These are phyloP conservation scores for Roridomyces roridus DNA, from an alignment of 768 basidiomycete genomes.

Conservation along the genomic window DNA sequence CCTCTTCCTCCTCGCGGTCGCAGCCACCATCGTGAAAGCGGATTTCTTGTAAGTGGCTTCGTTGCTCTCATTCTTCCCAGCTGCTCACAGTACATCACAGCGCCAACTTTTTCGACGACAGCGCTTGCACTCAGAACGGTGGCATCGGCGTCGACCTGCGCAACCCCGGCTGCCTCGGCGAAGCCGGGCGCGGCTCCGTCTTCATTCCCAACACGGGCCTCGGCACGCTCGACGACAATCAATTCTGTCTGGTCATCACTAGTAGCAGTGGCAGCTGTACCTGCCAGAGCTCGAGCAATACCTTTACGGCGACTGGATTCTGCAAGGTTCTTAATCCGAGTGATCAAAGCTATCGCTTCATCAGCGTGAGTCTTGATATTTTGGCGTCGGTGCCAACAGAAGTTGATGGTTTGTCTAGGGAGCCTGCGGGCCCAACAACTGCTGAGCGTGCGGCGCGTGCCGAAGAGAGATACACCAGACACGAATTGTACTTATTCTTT, in stretches of 20 bases:
- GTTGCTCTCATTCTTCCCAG: neutral
- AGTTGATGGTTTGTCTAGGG: constrained; percentile 11
- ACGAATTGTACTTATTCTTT: too few relatives aligned
- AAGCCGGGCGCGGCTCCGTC: too few relatives aligned
- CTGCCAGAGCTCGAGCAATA: constrained; percentile 11
- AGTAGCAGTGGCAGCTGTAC: constrained; percentile 9
- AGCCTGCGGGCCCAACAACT: constrained; percentile 9
- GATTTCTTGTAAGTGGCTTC: constrained; percentile 14
- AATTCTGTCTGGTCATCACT: constrained; percentile 15
- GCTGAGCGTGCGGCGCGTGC: constrained; percentile 4
- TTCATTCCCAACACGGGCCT: constrained; percentile 8
- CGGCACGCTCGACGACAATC: constrained; percentile 12
- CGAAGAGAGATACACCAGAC: neutral
- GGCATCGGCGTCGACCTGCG: constrained; percentile 14
- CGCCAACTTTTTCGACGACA: constrained; percentile 17
- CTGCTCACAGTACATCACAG: neutral
- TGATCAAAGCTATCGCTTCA: constrained; percentile 13
- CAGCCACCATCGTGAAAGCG: constrained; percentile 11
- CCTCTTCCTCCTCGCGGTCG: constrained; percentile 7
- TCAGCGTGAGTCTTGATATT: constrained; percentile 1
- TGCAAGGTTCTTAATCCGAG: too few relatives aligned
- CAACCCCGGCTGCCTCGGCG: constrained; percentile 14
- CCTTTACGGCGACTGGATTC: constrained; percentile 9
- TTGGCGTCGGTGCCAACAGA: neutral
- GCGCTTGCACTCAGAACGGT: constrained; percentile 12